phyloP scores from a whole-genome alignment of 140 eudicot species.

The Anethum foeniculum region DNA sequence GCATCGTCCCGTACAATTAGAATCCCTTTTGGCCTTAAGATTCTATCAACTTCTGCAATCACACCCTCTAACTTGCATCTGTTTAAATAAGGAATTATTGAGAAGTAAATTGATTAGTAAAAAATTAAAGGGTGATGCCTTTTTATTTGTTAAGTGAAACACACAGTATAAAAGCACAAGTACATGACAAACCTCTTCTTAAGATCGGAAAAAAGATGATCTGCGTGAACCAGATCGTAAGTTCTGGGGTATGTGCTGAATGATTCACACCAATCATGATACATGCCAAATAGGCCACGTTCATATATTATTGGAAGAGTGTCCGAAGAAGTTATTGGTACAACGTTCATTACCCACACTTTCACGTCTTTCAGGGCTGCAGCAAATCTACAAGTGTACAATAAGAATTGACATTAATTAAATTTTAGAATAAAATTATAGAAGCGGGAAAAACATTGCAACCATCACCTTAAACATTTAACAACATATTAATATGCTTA shows the following conservation, averaged over 20 bases:
- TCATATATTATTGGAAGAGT: constrained; percentile 62
- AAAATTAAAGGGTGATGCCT: neutral
- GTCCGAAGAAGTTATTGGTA: constrained; percentile 45
- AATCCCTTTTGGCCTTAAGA: constrained; percentile 51
- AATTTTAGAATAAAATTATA: neutral
- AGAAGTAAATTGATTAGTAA: neutral
- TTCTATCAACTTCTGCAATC: constrained; percentile 55
- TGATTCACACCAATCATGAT: constrained; percentile 69
- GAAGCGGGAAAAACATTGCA: neutral
- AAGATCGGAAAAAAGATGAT: constrained; percentile 57
- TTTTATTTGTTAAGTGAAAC: neutral
- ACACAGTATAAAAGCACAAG: neutral
- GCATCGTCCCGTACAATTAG: constrained; percentile 43
- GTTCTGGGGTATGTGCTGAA: constrained; percentile 65
- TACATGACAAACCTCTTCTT: constrained; percentile 39
- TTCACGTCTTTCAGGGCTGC: constrained; percentile 60
- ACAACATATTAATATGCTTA: constrained; percentile 8
- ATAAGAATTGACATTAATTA: neutral
- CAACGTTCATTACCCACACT: constrained; percentile 68
- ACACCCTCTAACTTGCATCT: constrained; percentile 51
- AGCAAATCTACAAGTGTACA: constrained; percentile 42
- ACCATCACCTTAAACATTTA: neutral
- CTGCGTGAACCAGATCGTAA: constrained; percentile 67
- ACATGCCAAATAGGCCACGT: constrained; percentile 57
- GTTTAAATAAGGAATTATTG: constrained; percentile 1